phyloP scores from a whole-genome alignment of 148 eudicot genomes.

The Camellia granthamiana region DNA sequence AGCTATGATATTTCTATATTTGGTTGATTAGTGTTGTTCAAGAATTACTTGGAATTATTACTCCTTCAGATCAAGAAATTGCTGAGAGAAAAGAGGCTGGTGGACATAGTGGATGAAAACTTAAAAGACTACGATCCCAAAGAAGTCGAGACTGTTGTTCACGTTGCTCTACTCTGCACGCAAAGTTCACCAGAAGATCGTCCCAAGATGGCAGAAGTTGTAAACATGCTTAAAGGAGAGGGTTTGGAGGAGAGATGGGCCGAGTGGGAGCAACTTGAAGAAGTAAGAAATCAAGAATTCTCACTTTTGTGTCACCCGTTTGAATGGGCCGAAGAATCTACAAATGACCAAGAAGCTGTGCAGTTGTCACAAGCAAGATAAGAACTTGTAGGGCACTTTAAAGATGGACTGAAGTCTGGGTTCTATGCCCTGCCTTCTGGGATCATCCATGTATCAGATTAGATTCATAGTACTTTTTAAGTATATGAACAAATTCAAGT shows the following conservation, averaged over 20 bases:
- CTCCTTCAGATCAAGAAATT: slow-evolving; percentile 68
- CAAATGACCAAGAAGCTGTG: slow-evolving; percentile 76
- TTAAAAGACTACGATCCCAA: slow-evolving; percentile 48
- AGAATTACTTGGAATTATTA: not conserved
- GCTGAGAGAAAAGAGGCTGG: slow-evolving; percentile 59
- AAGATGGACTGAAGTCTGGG: not conserved
- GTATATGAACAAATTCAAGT: not conserved
- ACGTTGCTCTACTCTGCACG: slow-evolving; percentile 89
- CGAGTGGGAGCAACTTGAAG: slow-evolving; percentile 80
- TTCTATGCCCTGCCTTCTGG: not conserved
- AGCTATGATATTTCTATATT: not conserved
- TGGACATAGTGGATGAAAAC: slow-evolving; percentile 75
- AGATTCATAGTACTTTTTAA: not conserved
- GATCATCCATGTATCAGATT: not conserved
- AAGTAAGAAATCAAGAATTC: slow-evolving; percentile 57
- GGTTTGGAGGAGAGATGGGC: slow-evolving; percentile 84
- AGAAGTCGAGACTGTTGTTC: slow-evolving; percentile 77
- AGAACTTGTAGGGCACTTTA: not conserved
- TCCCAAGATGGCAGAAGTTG: slow-evolving; percentile 86
- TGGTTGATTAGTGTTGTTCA: not conserved
- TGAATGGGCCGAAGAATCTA: slow-evolving; percentile 77
- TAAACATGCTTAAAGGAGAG: slow-evolving; percentile 69
- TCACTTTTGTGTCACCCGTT: slow-evolving; percentile 56
- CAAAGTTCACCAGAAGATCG: slow-evolving; percentile 77
- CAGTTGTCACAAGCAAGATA: slow-evolving; percentile 87